A percentile compares a stretch with the other conserved stretches of the same genome.
These are phyloP conservation scores for Boletus sensibilis DNA, from an alignment of 768 basidiomycete genomes.

Conservation along the genomic window DNA sequence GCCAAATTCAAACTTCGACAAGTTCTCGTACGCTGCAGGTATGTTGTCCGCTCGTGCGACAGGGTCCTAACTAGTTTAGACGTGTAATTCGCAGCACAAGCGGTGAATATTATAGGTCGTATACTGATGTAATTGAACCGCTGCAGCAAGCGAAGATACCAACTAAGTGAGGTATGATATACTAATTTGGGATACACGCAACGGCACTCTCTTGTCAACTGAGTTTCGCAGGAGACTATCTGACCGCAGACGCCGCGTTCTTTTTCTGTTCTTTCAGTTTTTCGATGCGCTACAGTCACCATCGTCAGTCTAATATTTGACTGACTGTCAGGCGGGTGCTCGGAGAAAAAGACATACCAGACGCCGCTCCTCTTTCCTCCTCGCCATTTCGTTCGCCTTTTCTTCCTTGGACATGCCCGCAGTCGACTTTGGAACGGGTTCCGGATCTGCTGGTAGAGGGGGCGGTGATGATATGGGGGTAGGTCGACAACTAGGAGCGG, in stretches of 20 bases:
- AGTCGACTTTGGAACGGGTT: conserved; percentile 31
- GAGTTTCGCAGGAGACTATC: neutral
- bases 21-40: no score
- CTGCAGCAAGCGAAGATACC: neutral
- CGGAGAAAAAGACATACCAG: conserved; percentile 49
- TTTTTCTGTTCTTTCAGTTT: conserved; percentile 82
- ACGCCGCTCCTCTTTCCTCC: conserved; percentile 88
- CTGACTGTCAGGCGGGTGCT: neutral
- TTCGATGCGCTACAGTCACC: conserved; percentile 59
- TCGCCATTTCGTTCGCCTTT: conserved; percentile 89
- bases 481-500: conserved; percentile 18
- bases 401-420: conserved; percentile 79
- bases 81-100: no score
- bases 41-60: no score
- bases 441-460: conserved; percentile 7
- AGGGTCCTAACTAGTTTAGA: no score
- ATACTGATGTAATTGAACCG: no score
- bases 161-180: neutral
- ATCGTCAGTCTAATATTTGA: neutral
- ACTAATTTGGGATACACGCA: neutral
- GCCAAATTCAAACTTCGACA: no score
- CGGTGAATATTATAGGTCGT: no score
- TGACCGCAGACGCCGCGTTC: conserved; percentile 28
- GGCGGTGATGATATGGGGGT: conserved; percentile 30
- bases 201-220: neutral